Base-by-base conservation (phyloP, 257 asterid species). In the Forsythia suspensa region DNA sequence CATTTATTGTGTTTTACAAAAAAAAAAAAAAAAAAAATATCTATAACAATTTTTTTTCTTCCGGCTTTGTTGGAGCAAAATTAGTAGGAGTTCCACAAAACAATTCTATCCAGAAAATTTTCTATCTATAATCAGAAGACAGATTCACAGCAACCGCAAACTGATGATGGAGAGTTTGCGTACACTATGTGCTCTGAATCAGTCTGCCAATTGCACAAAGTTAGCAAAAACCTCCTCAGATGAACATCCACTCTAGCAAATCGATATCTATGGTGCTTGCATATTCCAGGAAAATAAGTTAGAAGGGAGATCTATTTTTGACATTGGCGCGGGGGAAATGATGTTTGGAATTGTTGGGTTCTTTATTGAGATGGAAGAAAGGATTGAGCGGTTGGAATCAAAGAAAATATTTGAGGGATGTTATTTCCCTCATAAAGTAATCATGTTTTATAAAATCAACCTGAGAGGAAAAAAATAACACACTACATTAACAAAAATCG, bases 381-480 rank as follows among this genome's bases (percentile, higher is more conserved):
- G 66, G 80, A 71, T 39, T 20, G 38, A 61, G 16, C 16, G 4
- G 4, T 76, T 10, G 20, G n/a, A 34, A 55, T 12, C 42, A 71
- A 37, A 74, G 9, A 66, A 75, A 18, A 44, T 4, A 18, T 76
- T 66, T 61, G 70, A 83, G 80, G 72, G 48, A 73, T 55, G 71
- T 57, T 34, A 78, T 55, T 71, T 20, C 65, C 65, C 55, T 46
- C 3, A 12, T 8, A 46, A 59, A 20, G 67, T 59, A 59, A 20
- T 20, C n/a, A 20, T 20, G 36, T 59, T 20, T 74, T 52, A 44
- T 39, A 39, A 71, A 52, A 72, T 52, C 74, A 68, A 73, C 70
- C n/a, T 20, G 57, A 44, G 43, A 44, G 10, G 72, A 59, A 80
- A 41, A 65, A 73, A 42, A 71, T 34, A 70, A 24, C 39, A 24